A percentile compares a stretch with the other conserved stretches of the same genome.
phyloP scores from a whole-genome alignment of 2,329 filamentous ascomycete species.

The Arthrobotrys entomopaga region DNA sequence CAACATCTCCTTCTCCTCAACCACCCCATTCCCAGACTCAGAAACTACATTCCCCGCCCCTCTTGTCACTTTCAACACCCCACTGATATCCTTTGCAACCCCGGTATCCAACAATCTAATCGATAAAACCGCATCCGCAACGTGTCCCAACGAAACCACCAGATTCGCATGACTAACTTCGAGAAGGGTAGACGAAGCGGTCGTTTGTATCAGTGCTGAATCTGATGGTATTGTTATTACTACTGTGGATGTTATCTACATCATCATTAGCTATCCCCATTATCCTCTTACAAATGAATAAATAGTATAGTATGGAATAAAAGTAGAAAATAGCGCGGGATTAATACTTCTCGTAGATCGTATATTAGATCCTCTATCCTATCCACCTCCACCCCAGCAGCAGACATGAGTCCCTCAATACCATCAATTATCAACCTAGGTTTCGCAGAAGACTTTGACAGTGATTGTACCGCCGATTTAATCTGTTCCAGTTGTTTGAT shows the following conservation, averaged over 20 bases:
- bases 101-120: slow-evolving; percentile 84
- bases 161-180: slow-evolving; percentile 79
- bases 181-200: slow-evolving; percentile 73
- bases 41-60: slow-evolving; percentile 64
- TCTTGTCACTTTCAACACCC: slow-evolving; percentile 79
- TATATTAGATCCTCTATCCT: slow-evolving; percentile 60
- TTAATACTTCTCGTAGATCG: slow-evolving; percentile 43
- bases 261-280: background rate
- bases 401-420: slow-evolving; percentile 72
- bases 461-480: slow-evolving; percentile 26
- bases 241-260: slow-evolving; percentile 70
- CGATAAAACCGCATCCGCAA: slow-evolving; percentile 76
- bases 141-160: slow-evolving; percentile 76
- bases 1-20: slow-evolving; percentile 76
- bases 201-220: slow-evolving; percentile 73
- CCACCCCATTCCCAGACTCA: slow-evolving; percentile 35
- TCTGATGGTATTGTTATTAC: slow-evolving; percentile 40
- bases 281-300: background rate
- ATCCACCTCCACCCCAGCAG: slow-evolving; percentile 65
- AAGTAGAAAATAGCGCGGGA: slow-evolving; percentile 55
- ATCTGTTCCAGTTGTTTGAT: slow-evolving; percentile 29
- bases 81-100: slow-evolving; percentile 88
- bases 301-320: background rate
- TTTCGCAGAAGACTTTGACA: slow-evolving; percentile 59
- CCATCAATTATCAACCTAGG: slow-evolving; percentile 74